Evolutionary conservation across 2,329 filamentous ascomycete species (phyloP).

Genomic region (Fusarium succisae): DNA sequence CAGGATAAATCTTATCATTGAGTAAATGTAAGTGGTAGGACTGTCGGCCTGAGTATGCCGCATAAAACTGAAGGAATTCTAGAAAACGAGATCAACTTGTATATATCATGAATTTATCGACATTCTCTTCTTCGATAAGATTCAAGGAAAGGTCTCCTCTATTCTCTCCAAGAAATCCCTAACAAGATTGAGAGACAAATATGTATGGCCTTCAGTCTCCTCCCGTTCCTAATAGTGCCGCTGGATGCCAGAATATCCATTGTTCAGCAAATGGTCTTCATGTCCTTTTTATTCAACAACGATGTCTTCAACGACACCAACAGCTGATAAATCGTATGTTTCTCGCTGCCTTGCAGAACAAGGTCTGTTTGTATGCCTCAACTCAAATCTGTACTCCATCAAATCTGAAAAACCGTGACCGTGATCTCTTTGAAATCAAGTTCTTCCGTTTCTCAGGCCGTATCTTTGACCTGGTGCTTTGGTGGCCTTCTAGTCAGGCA

Average conservation of each 20-base stretch:
- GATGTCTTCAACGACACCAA: accelerated
- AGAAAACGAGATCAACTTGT: not conserved
- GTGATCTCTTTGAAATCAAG: not conserved
- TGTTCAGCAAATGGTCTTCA: not conserved
- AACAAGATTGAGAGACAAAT: not conserved
- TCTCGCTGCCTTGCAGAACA: not conserved
- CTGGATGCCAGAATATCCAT: accelerated
- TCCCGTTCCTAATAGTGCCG: accelerated
- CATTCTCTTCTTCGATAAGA: not conserved
- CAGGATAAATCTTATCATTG: not conserved
- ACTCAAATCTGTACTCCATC: not conserved
- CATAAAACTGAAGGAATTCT: not conserved
- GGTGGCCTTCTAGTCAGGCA: no score
- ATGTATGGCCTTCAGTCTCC: no score
- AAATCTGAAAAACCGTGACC: no score
- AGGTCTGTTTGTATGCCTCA: not conserved
- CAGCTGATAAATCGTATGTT: no score
- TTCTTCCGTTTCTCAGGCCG: not conserved
- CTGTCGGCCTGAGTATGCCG: no score
- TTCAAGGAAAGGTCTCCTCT: accelerated
- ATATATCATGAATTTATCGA: accelerated
- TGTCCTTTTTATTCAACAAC: not conserved
- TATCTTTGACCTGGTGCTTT: no score
- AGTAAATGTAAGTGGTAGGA: not conserved
- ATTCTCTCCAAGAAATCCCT: no score